phyloP scores from a whole-genome alignment of 768 basidiomycete species.

The Leccinum aurantiacum region DNA sequence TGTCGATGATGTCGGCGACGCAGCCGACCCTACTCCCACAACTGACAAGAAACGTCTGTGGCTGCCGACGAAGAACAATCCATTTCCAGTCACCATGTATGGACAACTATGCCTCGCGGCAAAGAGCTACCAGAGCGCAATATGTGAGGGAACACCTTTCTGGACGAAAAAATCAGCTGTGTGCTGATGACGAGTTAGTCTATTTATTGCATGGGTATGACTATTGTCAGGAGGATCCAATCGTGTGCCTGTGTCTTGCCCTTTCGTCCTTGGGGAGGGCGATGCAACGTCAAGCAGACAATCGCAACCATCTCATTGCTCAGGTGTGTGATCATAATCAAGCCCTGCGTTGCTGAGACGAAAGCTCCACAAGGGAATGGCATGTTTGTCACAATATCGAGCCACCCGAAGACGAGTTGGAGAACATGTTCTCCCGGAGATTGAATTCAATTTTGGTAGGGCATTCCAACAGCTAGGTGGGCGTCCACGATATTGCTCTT shows the following conservation, averaged over 20 bases:
- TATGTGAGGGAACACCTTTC: conserved; percentile 57
- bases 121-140: conserved; percentile 86
- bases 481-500: conserved; percentile 14
- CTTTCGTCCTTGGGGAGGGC: conserved; percentile 86
- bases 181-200: conserved; percentile 44
- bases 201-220: conserved; percentile 90
- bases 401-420: conserved; percentile 48
- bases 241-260: conserved; percentile 80
- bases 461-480: conserved; percentile 91
- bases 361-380: conserved; percentile 61
- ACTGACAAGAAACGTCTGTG: conserved; percentile 33
- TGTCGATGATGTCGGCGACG: conserved; percentile 32
- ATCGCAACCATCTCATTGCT: conserved; percentile 82
- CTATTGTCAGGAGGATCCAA: conserved; percentile 77
- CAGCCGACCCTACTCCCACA: conserved; percentile 10
- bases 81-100: conserved; percentile 70
- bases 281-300: conserved; percentile 92
- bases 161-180: background rate
- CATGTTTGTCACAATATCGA: conserved; percentile 82
- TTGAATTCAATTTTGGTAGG: conserved; percentile 92
- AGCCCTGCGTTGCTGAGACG: background rate
- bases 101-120: conserved; percentile 82
- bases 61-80: conserved; percentile 69
- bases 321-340: conserved; percentile 44
- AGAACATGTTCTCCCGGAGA: conserved; percentile 56